Conservation (phyloP, 805 yeast species). For the Yamadazyma phyllophila region DNA sequence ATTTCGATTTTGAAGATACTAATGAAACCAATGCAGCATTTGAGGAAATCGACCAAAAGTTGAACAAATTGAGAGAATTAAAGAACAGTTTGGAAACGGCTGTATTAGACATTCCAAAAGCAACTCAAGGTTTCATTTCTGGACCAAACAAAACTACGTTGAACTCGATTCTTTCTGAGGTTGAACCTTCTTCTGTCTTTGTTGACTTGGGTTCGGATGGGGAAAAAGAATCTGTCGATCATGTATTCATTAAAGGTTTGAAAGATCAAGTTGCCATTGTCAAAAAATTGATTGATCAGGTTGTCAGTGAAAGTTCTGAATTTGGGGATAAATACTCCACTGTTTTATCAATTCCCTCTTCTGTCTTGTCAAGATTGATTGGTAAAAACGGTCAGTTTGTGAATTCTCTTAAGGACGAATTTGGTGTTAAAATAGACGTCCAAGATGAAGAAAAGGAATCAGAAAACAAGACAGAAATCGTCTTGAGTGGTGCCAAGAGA, state of each 20-base stretch:
- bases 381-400: constrained; percentile 86
- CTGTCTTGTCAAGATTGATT: constrained; percentile 72
- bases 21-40: constrained; percentile 65
- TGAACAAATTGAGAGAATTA: constrained; percentile 57
- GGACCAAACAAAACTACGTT: constrained; percentile 66
- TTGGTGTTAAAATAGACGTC: constrained; percentile 73
- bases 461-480: constrained; percentile 40
- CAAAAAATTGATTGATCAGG: constrained; percentile 48
- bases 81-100: constrained; percentile 53
- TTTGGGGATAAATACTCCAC: constrained; percentile 45
- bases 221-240: constrained; percentile 39
- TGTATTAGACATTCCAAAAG: constrained; percentile 49
- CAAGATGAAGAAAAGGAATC: constrained; percentile 41
- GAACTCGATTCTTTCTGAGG: constrained; percentile 37
- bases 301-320: constrained; percentile 56
- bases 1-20: constrained; percentile 58
- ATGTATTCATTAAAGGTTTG: constrained; percentile 68
- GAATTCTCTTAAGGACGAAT: constrained; percentile 65
- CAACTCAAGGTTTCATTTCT: constrained; percentile 55
- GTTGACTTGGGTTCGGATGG: constrained; percentile 48
- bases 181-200: constrained; percentile 37
- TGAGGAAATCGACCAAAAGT: constrained; percentile 49
- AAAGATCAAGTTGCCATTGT: constrained; percentile 58
- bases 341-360: constrained; percentile 61
- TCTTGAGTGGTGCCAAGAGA: constrained; percentile 72